Conservation (phyloP, 768 basidiomycete species). For the Galerina marginata region DNA sequence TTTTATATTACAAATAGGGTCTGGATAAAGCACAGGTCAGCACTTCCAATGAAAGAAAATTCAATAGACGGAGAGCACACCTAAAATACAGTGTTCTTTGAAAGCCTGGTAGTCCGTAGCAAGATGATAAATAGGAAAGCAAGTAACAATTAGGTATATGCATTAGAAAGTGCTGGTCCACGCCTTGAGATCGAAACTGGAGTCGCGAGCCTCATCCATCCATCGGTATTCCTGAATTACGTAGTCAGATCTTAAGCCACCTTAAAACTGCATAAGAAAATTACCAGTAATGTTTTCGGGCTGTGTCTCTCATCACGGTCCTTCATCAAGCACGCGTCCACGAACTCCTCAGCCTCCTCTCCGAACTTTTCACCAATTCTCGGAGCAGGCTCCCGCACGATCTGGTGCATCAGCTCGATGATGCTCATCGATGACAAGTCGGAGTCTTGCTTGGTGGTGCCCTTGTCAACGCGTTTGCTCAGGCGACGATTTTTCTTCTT, state of each 20-base stretch:
- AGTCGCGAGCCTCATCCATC: conserved; percentile 67
- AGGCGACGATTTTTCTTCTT: conserved; percentile 67
- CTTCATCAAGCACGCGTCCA: conserved; percentile 90
- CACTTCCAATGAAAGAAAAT: not conserved
- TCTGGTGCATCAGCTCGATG: conserved; percentile 94
- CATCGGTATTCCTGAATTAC: conserved; percentile 66
- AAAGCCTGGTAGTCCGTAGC: not conserved
- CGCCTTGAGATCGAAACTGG: conserved; percentile 70
- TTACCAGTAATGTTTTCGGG: conserved; percentile 84
- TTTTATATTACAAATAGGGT: not conserved
- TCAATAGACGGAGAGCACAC: not conserved
- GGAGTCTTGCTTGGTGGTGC: conserved; percentile 70
- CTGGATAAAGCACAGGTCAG: not conserved
- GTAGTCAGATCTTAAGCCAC: not conserved
- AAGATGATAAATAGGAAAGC: not conserved
- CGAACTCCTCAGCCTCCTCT: conserved; percentile 78
- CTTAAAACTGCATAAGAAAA: not conserved
- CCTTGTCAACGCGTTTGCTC: conserved; percentile 79
- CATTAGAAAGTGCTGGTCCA: conserved; percentile 76
- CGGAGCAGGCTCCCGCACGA: conserved; percentile 98
- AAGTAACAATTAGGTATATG: no score
- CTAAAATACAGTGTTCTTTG: conserved; percentile 1
- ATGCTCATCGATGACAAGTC: conserved; percentile 95
- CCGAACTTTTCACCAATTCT: conserved; percentile 74
- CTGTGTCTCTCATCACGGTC: conserved; percentile 83